Evolutionary conservation across 2,329 filamentous ascomycete species (phyloP).

Genomic region (Arthrocladium fulminans): DNA sequence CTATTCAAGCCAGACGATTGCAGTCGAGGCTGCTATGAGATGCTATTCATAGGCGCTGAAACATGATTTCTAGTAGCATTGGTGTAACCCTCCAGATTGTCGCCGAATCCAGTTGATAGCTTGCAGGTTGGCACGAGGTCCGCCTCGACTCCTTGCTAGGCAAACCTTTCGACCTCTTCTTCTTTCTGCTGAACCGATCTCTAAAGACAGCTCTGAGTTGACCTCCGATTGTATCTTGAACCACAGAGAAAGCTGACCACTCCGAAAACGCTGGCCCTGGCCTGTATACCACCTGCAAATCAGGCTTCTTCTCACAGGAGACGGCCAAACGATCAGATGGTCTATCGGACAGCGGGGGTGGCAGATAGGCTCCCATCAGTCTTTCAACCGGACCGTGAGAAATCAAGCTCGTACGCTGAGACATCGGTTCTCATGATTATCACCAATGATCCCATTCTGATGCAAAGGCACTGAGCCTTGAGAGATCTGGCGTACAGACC

Average conservation of each 20-base stretch:
- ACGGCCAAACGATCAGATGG: not conserved
- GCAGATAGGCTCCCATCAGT: constrained; percentile 5
- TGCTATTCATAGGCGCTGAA: not conserved
- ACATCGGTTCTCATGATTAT: not conserved
- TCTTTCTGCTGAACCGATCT: constrained; percentile 2
- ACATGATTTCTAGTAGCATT: not conserved
- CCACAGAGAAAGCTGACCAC: constrained; percentile 1
- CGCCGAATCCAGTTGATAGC: not conserved
- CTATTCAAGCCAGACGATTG: not conserved
- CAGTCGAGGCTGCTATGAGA: too few relatives aligned
- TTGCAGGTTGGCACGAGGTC: too few relatives aligned
- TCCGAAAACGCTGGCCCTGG: constrained; percentile 3
- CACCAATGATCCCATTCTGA: not conserved
- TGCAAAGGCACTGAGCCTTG: not conserved
- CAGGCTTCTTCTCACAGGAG: not conserved
- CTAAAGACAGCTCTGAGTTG: constrained; percentile 1
- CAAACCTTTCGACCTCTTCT: too few relatives aligned
- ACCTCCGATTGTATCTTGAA: constrained; percentile 1
- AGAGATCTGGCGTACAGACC: constrained; percentile 10
- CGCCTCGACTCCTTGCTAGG: too few relatives aligned
- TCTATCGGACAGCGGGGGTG: not conserved
- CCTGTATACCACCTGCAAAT: not conserved
- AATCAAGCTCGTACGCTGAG: constrained; percentile 3
- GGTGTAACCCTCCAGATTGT: constrained; percentile 4
- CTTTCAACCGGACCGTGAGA: constrained; percentile 4